These are phyloP conservation scores for Fomitiporia mediterranea DNA, from an alignment of 1,284 basidiomycete species.

Conservation along the genomic window DNA sequence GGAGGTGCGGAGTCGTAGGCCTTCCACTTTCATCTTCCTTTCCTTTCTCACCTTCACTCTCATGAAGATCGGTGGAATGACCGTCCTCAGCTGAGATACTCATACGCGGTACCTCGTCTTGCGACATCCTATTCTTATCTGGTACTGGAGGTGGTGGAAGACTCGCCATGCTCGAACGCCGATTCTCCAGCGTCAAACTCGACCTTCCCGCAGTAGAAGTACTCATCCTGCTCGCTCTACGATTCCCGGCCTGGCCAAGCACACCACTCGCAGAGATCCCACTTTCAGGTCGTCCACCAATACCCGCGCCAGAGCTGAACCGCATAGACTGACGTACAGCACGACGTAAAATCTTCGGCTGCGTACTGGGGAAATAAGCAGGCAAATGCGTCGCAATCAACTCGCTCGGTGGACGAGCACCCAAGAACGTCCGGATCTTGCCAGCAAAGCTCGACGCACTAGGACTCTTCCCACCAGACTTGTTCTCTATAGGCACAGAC, in stretches of 20 bases:
- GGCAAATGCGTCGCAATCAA: conserved; percentile 95
- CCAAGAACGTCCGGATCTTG: conserved; percentile 94
- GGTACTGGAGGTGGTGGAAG: conserved; percentile 37
- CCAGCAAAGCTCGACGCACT: conserved; percentile 45
- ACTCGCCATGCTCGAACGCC: conserved; percentile 35
- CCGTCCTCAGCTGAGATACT: conserved; percentile 72
- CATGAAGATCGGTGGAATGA: conserved; percentile 45
- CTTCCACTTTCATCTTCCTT: conserved; percentile 28
- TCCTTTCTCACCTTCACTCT: conserved; percentile 33
- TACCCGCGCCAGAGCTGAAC: conserved; percentile 31
- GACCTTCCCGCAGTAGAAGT: conserved; percentile 28
- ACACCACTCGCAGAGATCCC: conserved; percentile 53
- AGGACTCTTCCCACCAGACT: conserved; percentile 32
- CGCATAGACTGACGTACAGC: conserved; percentile 82
- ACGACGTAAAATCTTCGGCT: conserved; percentile 84
- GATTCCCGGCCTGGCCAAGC: conserved; percentile 32
- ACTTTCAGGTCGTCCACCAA: conserved; percentile 42
- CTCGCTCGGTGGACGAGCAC: conserved; percentile 95
- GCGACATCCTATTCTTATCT: conserved; percentile 34
- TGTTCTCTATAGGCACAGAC: conserved; percentile 28
- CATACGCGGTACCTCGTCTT: conserved; percentile 51
- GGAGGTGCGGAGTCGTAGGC: conserved; percentile 47
- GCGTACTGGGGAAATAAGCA: conserved; percentile 93
- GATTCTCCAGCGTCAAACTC: conserved; percentile 32
- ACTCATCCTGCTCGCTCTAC: conserved; percentile 8